phyloP scores from a whole-genome alignment of 768 basidiomycete genomes.

The Paxillus ammoniavirescens region DNA sequence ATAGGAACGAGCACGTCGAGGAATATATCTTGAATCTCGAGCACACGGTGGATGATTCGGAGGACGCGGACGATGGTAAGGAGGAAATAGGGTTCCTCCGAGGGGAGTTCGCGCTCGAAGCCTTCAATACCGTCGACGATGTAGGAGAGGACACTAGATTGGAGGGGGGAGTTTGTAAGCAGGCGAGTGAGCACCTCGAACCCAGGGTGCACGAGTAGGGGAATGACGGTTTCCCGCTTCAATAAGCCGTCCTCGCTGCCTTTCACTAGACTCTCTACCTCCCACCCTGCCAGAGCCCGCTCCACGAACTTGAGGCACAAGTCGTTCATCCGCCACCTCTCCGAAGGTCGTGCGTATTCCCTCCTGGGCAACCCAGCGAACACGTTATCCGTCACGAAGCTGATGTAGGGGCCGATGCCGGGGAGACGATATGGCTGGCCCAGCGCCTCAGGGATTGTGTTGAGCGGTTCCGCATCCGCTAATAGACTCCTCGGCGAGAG shows the following conservation, averaged over 20 bases:
- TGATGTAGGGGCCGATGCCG: constrained; percentile 77
- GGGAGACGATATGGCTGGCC: constrained; percentile 80
- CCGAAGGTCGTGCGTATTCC: constrained; percentile 71
- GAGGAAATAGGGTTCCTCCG: constrained; percentile 69
- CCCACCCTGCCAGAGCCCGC: constrained; percentile 76
- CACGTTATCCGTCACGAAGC: constrained; percentile 90
- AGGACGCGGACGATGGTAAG: constrained; percentile 78
- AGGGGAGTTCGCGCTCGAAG: constrained; percentile 67
- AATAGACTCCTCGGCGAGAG: constrained; percentile 59
- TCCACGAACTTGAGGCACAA: constrained; percentile 84
- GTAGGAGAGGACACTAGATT: constrained; percentile 72
- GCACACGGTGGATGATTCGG: constrained; percentile 73
- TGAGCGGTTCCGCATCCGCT: constrained; percentile 56
- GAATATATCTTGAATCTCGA: constrained; percentile 88
- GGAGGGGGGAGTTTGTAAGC: constrained; percentile 69
- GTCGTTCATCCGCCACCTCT: constrained; percentile 87
- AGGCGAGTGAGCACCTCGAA: constrained; percentile 82
- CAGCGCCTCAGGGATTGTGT: constrained; percentile 76
- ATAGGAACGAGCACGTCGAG: constrained; percentile 83
- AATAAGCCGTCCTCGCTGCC: constrained; percentile 50
- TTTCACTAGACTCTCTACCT: constrained; percentile 69
- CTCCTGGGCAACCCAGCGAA: constrained; percentile 74
- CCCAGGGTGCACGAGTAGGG: constrained; percentile 75
- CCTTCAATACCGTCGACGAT: constrained; percentile 78
- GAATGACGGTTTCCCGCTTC: constrained; percentile 52